phyloP scores from a whole-genome alignment of 108 stramenopile species.

The Epithemia pelagica region DNA sequence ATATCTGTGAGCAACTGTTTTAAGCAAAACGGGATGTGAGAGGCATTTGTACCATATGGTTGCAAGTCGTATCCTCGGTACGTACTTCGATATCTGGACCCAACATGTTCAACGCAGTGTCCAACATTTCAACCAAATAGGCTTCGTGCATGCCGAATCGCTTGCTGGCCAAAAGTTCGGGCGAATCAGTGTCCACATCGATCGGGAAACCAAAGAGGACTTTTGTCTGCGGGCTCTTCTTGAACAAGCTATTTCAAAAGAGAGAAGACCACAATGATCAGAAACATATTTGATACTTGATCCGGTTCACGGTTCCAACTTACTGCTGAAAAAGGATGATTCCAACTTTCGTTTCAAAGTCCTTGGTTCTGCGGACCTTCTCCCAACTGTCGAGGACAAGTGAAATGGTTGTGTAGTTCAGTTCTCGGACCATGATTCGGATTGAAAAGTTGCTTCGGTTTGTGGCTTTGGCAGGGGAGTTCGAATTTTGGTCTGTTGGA shows the following conservation, averaged over 20 bases:
- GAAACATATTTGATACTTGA: background rate
- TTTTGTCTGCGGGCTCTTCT: conserved; percentile 21
- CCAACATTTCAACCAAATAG: conserved; percentile 30
- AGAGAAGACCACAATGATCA: no score
- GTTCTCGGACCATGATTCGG: background rate
- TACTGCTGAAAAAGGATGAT: conserved; percentile 24
- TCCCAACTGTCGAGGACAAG: background rate
- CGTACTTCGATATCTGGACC: conserved; percentile 33
- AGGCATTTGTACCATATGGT: no score
- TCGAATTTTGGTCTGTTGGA: no score
- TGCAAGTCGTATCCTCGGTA: no score
- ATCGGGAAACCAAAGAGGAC: conserved; percentile 30
- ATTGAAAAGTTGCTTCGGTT: no score
- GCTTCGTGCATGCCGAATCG: conserved; percentile 26
- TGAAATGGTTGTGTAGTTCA: conserved; percentile 3
- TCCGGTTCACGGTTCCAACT: background rate
- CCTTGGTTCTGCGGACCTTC: background rate
- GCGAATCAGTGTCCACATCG: conserved; percentile 17
- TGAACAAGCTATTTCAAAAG: no score
- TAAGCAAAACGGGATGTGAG: no score
- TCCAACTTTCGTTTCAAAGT: conserved; percentile 19
- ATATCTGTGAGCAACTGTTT: conserved; percentile 1
- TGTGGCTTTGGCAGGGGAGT: no score
- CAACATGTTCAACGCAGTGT: conserved; percentile 29
- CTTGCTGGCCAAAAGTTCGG: conserved; percentile 14